Conservation (phyloP, 345 rosid genomes). For the Camelina sativa region DNA sequence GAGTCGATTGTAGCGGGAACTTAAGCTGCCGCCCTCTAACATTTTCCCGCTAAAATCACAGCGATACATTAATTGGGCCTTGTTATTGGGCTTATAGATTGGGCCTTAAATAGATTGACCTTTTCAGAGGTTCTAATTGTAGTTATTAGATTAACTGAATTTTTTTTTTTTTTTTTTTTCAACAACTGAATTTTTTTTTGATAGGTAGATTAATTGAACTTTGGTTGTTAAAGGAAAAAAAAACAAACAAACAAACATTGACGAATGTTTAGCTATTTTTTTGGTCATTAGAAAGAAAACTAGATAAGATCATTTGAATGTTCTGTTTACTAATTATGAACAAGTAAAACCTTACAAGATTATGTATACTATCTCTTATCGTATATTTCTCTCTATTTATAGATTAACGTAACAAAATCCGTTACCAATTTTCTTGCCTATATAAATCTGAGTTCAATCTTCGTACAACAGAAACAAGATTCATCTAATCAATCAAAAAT, state of each 20-base stretch:
- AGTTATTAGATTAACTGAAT: neutral
- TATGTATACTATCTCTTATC: neutral
- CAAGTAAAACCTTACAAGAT: neutral
- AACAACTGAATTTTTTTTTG: no score
- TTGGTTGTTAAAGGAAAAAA: neutral
- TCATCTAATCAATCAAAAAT: neutral
- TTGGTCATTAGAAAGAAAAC: neutral
- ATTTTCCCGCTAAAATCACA: conserved; percentile 36
- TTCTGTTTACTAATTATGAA: conserved; percentile 2
- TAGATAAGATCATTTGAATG: conserved; percentile 3
- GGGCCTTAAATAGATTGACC: conserved; percentile 6
- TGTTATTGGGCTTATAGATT: neutral
- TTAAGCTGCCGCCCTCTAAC: conserved; percentile 11
- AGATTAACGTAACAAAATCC: neutral
- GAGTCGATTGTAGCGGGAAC: conserved; percentile 44
- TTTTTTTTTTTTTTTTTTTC: no score
- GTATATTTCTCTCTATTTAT: neutral
- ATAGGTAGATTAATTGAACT: neutral
- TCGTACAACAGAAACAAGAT: neutral
- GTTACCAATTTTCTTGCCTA: neutral
- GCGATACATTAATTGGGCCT: conserved; percentile 18
- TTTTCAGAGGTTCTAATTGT: neutral
- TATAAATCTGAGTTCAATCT: neutral
- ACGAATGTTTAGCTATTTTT: conserved; percentile 11
- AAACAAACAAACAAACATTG: neutral